Percentiles rank a stretch among this genome's conserved stretches.
Evolutionary conservation across 495 filamentous ascomycete genomes (phyloP).

Genomic region (Daldinia childiae): DNA sequence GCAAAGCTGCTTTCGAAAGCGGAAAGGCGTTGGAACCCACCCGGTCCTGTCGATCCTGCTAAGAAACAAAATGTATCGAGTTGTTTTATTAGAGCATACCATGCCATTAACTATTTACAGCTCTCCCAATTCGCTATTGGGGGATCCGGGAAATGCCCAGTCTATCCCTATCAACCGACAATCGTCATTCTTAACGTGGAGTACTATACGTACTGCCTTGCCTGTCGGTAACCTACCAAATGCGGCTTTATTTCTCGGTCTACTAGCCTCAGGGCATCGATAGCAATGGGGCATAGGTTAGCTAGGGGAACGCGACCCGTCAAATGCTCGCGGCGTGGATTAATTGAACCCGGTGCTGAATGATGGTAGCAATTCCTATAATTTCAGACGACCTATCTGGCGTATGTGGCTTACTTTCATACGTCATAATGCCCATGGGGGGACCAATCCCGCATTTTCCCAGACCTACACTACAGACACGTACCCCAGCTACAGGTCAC

Average conservation of each 20-base stretch:
- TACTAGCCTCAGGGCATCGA: slow-evolving; percentile 3
- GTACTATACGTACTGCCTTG: slow-evolving; percentile 13
- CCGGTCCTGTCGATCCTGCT: slow-evolving; percentile 37
- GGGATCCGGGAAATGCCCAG: slow-evolving; percentile 32
- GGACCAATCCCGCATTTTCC: slow-evolving; percentile 44
- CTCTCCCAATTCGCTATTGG: slow-evolving; percentile 14
- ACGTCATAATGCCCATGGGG: slow-evolving; percentile 41
- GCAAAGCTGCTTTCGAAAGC: slow-evolving; percentile 34
- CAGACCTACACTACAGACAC: slow-evolving; percentile 15
- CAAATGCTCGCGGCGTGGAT: slow-evolving; percentile 21
- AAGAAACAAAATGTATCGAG: slow-evolving; percentile 23
- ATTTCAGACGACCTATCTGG: slow-evolving; percentile 19
- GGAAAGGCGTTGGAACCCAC: slow-evolving; percentile 38
- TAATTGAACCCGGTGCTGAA: slow-evolving; percentile 26
- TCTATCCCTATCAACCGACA: slow-evolving; percentile 35
- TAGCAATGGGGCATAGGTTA: background rate
- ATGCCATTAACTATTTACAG: slow-evolving; percentile 36
- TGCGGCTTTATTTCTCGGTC: slow-evolving; percentile 23
- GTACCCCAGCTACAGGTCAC: slow-evolving; percentile 26
- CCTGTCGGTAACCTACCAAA: slow-evolving; percentile 32
- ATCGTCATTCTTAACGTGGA: slow-evolving; percentile 44
- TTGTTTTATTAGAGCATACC: slow-evolving; percentile 39
- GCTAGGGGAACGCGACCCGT: slow-evolving; percentile 14
- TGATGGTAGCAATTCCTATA: slow-evolving; percentile 24
- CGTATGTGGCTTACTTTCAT: slow-evolving; percentile 43